A percentile compares a stretch with the other conserved stretches of the same genome.
phyloP scores from a whole-genome alignment of 495 filamentous ascomycete species.

The Neurospora terricola region DNA sequence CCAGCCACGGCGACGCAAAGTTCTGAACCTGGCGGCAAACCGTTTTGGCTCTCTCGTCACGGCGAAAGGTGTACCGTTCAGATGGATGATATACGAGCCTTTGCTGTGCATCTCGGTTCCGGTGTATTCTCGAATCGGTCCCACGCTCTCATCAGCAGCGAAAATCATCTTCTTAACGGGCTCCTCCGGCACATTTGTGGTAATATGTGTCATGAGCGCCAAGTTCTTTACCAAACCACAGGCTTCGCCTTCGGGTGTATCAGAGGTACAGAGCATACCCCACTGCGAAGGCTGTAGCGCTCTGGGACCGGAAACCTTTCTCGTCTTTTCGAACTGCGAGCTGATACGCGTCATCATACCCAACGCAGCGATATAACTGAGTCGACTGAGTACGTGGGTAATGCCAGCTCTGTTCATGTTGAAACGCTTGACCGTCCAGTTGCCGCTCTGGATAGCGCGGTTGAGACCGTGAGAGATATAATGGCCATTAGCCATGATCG shows the following conservation, averaged over 20 bases:
- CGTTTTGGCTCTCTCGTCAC: conserved; percentile 71
- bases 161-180: conserved; percentile 74
- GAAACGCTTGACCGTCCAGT: conserved; percentile 95
- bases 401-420: conserved; percentile 97
- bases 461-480: conserved; percentile 86
- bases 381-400: conserved; percentile 86
- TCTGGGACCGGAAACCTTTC: conserved; percentile 90
- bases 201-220: conserved; percentile 98
- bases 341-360: conserved; percentile 99
- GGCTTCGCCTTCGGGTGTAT: conserved; percentile 96
- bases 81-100: conserved; percentile 81
- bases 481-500: conserved; percentile 65
- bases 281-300: conserved; percentile 95
- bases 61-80: conserved; percentile 89
- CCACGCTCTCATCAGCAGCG: conserved; percentile 52
- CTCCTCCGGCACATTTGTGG: conserved; percentile 85
- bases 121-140: conserved; percentile 51
- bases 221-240: conserved; percentile 98
- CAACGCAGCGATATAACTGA: conserved; percentile 95
- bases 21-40: conserved; percentile 75
- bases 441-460: conserved; percentile 89
- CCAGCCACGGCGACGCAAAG: conserved; percentile 73
- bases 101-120: conserved; percentile 74
- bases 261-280: conserved; percentile 91
- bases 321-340: conserved; percentile 96